Percentiles rank a stretch among this genome's conserved stretches.
Evolutionary conservation across 2,329 filamentous ascomycete genomes (phyloP).

Genomic region (Pseudocercospora fijiensis): DNA sequence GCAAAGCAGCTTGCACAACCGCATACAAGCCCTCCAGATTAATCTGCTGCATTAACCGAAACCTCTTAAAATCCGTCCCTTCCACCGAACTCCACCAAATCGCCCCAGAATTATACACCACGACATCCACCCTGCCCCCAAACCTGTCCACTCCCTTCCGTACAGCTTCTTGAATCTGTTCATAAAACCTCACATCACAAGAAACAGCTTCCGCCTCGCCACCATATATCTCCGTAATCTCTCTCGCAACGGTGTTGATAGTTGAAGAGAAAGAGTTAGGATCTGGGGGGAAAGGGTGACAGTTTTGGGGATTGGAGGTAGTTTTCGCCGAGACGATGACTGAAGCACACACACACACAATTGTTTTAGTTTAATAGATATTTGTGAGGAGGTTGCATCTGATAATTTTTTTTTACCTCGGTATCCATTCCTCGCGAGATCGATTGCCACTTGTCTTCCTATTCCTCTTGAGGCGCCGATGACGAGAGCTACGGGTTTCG

Average conservation of each 20-base stretch:
- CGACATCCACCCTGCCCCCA: constrained; percentile 64
- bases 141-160: constrained; percentile 56
- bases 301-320: constrained; percentile 60
- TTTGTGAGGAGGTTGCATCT: not conserved
- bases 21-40: constrained; percentile 76
- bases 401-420: constrained; percentile 52
- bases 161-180: constrained; percentile 62
- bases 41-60: constrained; percentile 67
- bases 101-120: constrained; percentile 81
- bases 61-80: constrained; percentile 59
- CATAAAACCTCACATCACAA: constrained; percentile 68
- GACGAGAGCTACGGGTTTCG: constrained; percentile 32
- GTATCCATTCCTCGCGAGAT: constrained; percentile 70
- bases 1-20: constrained; percentile 65
- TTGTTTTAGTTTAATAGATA: constrained; percentile 1
- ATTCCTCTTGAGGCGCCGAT: constrained; percentile 60
- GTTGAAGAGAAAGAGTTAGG: constrained; percentile 74
- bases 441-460: constrained; percentile 75
- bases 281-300: constrained; percentile 66
- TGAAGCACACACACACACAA: constrained; percentile 42
- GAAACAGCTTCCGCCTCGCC: constrained; percentile 64
- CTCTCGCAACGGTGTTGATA: constrained; percentile 74
- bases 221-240: constrained; percentile 63
- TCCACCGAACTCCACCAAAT: constrained; percentile 72
- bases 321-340: constrained; percentile 78